Base-by-base conservation (phyloP, 2,329 filamentous ascomycete genomes). In the Cercospora sp. region DNA sequence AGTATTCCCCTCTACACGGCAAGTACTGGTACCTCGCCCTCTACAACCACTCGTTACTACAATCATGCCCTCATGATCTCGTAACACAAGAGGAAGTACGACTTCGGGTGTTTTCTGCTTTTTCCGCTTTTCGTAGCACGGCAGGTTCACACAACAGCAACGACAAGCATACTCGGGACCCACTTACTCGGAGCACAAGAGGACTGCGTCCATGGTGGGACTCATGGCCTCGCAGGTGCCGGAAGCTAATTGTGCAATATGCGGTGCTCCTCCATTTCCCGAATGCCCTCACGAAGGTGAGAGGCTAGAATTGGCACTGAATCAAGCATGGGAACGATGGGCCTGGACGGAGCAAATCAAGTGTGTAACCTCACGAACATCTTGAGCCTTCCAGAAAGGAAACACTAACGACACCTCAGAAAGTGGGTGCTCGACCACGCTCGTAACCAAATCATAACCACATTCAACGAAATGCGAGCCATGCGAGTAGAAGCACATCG, bases 391-490 rank as follows among this genome's bases (percentile, higher is more conserved):
- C 12, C 7, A 6, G 36, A n/a, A 42, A 13, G 5, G n/a, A 30
- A 28, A 7, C n/a, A n/a, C 53, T 58, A 28, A 53, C 36, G 16
- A 51, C 1, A 12, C 26, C 23, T 30, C 69, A 84, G 82, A 51
- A 80, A 83, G 70, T 84, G 82, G 81, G 81, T 83, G 6, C 78
- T 83, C 48, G 76, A 77, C 39, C 80, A 83, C 67, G 80, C 82
- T 42, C 80, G 81, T 18, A 79, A 80, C 66, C 79, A 81, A 70
- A 80, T 84, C 64, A 78, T 83, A 31, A 76, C 78, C 48, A 80
- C 80, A 39, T 83, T 82, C 74, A 77, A 81, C 60, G 75, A 77
- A 12, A 76, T 82, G 60, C 79, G 77, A 13, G 75, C 77, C 33
- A 77, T 77, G 58, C 80, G 81, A 67, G 79, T 81, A 65, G 74